Conservation (phyloP, 805 yeast genomes). For the Saccharomycopsis lassenensis region DNA sequence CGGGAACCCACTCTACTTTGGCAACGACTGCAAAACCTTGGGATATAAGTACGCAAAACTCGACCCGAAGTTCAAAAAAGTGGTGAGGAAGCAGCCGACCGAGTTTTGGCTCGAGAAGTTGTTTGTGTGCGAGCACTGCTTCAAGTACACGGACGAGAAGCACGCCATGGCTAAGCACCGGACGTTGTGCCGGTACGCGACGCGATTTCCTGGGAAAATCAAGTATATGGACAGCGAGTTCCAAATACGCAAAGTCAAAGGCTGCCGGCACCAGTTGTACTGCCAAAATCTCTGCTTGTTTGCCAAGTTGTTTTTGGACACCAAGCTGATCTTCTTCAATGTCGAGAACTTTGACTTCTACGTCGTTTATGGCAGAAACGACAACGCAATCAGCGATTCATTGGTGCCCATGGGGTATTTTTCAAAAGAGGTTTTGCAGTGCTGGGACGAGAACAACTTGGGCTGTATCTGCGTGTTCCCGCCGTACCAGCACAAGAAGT, state of each 20-base stretch:
- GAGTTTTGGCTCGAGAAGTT: constrained; percentile 49
- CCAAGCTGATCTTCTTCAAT: constrained; percentile 76
- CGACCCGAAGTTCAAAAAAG: constrained; percentile 13
- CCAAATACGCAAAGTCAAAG: constrained; percentile 58
- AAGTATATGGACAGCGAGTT: constrained; percentile 50
- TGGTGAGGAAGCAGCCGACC: constrained; percentile 18
- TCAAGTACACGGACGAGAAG: constrained; percentile 55
- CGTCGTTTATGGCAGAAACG: constrained; percentile 45
- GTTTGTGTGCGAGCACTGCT: constrained; percentile 71
- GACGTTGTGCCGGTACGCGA: constrained; percentile 32
- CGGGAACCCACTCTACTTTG: constrained; percentile 73
- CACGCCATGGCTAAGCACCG: constrained; percentile 41
- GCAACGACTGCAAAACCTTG: constrained; percentile 32
- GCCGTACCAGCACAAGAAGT: constrained; percentile 69
- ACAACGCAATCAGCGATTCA: background rate
- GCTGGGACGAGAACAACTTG: constrained; percentile 68
- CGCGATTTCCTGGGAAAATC: constrained; percentile 49
- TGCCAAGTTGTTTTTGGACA: constrained; percentile 81
- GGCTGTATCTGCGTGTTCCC: constrained; percentile 91
- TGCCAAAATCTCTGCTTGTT: constrained; percentile 78
- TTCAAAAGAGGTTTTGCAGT: constrained; percentile 73
- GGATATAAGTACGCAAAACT: constrained; percentile 30
- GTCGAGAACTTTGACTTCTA: constrained; percentile 75
- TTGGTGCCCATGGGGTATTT: constrained; percentile 76
- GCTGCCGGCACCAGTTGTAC: constrained; percentile 50